Evolutionary conservation across 306 rosid species (phyloP).

Genomic region (Vachellia collinsii): DNA sequence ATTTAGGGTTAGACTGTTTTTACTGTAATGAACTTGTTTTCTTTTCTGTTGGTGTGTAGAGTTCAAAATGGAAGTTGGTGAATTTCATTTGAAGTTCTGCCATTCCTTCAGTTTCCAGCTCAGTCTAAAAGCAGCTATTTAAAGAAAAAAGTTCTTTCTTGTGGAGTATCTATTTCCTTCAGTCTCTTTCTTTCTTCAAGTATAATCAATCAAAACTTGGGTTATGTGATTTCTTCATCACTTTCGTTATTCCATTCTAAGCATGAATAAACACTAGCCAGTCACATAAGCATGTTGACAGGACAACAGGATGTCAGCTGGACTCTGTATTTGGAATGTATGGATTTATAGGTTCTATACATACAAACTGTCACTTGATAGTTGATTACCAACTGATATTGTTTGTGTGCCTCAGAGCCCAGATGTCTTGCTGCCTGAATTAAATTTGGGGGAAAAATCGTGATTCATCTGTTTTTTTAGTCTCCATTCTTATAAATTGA

Average conservation of each 20-base stretch:
- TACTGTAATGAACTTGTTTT: neutral
- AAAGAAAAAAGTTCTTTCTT: neutral
- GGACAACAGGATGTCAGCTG: neutral
- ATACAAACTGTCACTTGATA: neutral
- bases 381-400: neutral
- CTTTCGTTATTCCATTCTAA: neutral
- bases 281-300: neutral
- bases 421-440: neutral
- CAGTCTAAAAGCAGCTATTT: neutral
- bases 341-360: neutral
- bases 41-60: neutral
- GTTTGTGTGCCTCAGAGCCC: neutral
- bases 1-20: conserved; percentile 1
- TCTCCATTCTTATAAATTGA: neutral
- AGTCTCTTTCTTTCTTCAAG: neutral
- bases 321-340: neutral
- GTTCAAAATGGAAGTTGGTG: neutral
- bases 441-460: neutral
- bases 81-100: conserved; percentile 1
- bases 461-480: neutral
- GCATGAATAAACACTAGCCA: neutral
- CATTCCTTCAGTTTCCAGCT: neutral
- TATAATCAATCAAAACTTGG: neutral
- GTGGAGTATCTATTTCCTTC: neutral
- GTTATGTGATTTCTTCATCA: neutral